Percentiles rank a stretch among this genome's conserved stretches.
Conservation (phyloP, 2,329 filamentous ascomycete genomes). For the Paecilomyces niveus region DNA sequence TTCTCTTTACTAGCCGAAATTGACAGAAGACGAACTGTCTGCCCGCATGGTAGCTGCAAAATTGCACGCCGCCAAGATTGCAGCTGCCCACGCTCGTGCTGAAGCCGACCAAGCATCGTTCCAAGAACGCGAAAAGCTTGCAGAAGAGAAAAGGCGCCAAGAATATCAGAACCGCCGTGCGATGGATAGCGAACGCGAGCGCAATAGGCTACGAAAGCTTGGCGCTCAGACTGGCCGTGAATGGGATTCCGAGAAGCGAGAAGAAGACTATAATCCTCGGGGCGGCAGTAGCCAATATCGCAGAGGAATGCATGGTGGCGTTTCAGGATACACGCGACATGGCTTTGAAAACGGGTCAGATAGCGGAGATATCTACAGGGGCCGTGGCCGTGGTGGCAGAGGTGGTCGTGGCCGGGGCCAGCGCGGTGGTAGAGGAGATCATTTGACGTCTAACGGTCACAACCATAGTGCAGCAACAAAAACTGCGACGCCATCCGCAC, state of each 20-base stretch:
- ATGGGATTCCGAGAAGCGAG: conserved; percentile 56
- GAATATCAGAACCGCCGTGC: conserved; percentile 44
- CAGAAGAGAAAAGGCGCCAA: conserved; percentile 49
- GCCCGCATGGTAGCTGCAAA: conserved; percentile 55
- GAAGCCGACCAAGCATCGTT: conserved; percentile 62
- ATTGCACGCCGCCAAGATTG: conserved; percentile 53
- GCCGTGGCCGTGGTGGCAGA: conserved; percentile 10
- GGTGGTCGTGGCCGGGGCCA: conserved; percentile 23
- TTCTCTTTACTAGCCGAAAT: conserved; percentile 43
- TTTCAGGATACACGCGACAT: conserved; percentile 30
- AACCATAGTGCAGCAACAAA: conserved; percentile 5
- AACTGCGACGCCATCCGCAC: conserved; percentile 11
- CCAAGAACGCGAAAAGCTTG: conserved; percentile 55
- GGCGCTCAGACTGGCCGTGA: conserved; percentile 52
- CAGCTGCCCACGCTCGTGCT: conserved; percentile 56
- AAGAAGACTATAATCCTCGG: conserved; percentile 45
- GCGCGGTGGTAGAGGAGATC: conserved; percentile 16
- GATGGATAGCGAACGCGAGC: conserved; percentile 58
- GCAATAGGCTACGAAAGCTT: conserved; percentile 53
- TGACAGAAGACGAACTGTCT: conserved; percentile 58
- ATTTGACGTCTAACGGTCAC: conserved; percentile 11
- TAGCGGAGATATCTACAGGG: conserved; percentile 4
- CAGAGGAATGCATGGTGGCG: conserved; percentile 47
- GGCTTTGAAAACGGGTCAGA: conserved; percentile 22
- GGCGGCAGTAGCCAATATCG: conserved; percentile 38